A percentile compares a stretch with the other conserved stretches of the same genome.
Conservation (phyloP, 805 yeast genomes). For the Nakazawaea molendinolei region DNA sequence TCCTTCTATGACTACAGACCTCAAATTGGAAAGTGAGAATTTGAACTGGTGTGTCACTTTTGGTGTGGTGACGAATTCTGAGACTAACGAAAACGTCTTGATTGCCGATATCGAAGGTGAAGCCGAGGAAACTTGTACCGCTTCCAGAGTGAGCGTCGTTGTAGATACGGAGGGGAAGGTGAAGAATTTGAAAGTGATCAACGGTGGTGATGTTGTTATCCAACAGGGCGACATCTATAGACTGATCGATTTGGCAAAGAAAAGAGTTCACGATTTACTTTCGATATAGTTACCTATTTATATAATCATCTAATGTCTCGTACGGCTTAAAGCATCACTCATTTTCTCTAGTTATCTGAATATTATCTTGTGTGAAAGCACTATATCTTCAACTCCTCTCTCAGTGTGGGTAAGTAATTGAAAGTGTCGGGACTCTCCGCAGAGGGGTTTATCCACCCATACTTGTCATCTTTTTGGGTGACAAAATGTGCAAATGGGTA, state of each 20-base stretch:
- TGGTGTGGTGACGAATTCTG: constrained; percentile 53
- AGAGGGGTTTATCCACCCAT: constrained; percentile 35
- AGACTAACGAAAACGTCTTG: constrained; percentile 35
- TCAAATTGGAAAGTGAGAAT: constrained; percentile 32
- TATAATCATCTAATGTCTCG: too few species aligned
- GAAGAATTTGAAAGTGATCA: constrained; percentile 21
- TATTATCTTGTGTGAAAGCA: too few species aligned
- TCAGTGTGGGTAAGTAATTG: constrained; percentile 1
- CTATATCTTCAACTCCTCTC: constrained; percentile 1
- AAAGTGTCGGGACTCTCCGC: constrained; percentile 1
- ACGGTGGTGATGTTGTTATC: constrained; percentile 43
- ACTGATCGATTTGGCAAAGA: constrained; percentile 40
- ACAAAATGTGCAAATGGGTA: constrained; percentile 60
- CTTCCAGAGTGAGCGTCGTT: constrained; percentile 46
- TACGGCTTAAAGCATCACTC: too few species aligned
- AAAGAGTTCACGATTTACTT: constrained; percentile 36
- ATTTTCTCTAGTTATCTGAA: too few species aligned
- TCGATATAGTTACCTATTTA: not conserved
- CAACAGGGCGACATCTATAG: constrained; percentile 38
- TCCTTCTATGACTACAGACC: constrained; percentile 27
- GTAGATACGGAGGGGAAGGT: constrained; percentile 10
- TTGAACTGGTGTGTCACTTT: constrained; percentile 45
- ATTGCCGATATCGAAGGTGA: constrained; percentile 80
- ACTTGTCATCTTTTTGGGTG: constrained; percentile 25
- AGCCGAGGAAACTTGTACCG: constrained; percentile 63